Percentiles rank a stretch among this genome's conserved stretches.
These are phyloP conservation scores for Pinus taeda DNA, from an alignment of 75 land plant genomes.

Conservation along the genomic window DNA sequence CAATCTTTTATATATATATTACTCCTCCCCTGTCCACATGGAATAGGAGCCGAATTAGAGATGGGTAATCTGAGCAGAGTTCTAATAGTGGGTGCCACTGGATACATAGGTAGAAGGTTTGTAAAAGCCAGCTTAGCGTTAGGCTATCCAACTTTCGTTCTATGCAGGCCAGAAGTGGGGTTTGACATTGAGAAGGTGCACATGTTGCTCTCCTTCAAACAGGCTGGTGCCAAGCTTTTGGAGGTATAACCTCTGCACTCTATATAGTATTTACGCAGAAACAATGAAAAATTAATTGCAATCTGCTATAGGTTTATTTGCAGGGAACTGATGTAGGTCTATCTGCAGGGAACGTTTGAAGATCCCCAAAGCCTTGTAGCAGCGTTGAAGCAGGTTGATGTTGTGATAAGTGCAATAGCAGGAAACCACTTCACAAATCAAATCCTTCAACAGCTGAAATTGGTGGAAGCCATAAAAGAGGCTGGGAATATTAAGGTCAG, in stretches of 20 bases:
- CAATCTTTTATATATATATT: no score
- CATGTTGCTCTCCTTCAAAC: conserved; percentile 42
- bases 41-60: no score
- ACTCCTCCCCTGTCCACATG: no score
- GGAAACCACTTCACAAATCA: conserved; percentile 39
- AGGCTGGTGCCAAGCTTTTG: conserved; percentile 37
- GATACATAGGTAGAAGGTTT: conserved; percentile 54
- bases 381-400: conserved; percentile 50
- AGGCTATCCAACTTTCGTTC: conserved; percentile 45
- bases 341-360: conserved; percentile 30
- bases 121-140: conserved; percentile 44
- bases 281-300: neutral
- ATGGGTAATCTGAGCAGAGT: conserved; percentile 41
- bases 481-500: conserved; percentile 57
- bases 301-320: neutral
- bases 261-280: neutral
- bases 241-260: neutral
- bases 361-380: conserved; percentile 48
- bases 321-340: neutral
- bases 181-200: conserved; percentile 47
- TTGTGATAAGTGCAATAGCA: conserved; percentile 55
- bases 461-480: conserved; percentile 24
- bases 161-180: conserved; percentile 36
- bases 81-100: conserved; percentile 53
- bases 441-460: conserved; percentile 53